Conservation (phyloP, 768 basidiomycete genomes). For the Clathrus columnatus region DNA sequence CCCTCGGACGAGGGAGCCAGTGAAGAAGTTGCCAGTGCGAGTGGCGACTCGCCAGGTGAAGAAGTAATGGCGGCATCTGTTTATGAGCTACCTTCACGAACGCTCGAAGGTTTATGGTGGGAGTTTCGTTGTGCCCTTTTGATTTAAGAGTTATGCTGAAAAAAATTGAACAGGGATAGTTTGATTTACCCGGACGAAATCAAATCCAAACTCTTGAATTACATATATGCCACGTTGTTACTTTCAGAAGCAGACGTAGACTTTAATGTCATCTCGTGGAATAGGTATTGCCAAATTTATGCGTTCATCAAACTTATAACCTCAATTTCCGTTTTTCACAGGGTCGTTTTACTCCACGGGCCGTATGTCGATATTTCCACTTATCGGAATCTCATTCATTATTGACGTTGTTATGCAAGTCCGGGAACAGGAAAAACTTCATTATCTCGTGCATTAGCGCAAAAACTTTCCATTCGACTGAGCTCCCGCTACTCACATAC, state of each 20-base stretch:
- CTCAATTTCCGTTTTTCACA: constrained; percentile 10
- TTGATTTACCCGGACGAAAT: constrained; percentile 79
- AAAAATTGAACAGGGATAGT: constrained; percentile 35
- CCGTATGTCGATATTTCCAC: constrained; percentile 31
- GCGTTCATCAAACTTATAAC: not conserved
- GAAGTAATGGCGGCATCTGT: constrained; percentile 84
- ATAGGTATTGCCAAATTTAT: constrained; percentile 36
- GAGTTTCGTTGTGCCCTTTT: not conserved
- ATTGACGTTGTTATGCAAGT: constrained; percentile 5
- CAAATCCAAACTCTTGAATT: constrained; percentile 83
- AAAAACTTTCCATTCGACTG: constrained; percentile 88
- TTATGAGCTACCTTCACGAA: constrained; percentile 74
- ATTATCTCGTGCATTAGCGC: constrained; percentile 87
- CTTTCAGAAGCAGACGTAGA: constrained; percentile 85
- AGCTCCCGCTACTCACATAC: constrained; percentile 67
- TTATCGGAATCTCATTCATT: not conserved
- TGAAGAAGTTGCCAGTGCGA: constrained; percentile 52
- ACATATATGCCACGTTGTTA: constrained; percentile 90
- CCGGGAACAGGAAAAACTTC: constrained; percentile 98
- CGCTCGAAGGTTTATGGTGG: constrained; percentile 86
- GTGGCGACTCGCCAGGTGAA: constrained; percentile 52
- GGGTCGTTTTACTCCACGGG: constrained; percentile 85
- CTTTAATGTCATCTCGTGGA: constrained; percentile 91
- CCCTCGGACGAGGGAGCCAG: constrained; percentile 57
- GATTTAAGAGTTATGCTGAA: not conserved